A percentile compares a stretch with the other conserved stretches of the same genome.
These are phyloP conservation scores for Williopsis jadinii DNA, from an alignment of 1,139 yeast genomes.

Conservation along the genomic window DNA sequence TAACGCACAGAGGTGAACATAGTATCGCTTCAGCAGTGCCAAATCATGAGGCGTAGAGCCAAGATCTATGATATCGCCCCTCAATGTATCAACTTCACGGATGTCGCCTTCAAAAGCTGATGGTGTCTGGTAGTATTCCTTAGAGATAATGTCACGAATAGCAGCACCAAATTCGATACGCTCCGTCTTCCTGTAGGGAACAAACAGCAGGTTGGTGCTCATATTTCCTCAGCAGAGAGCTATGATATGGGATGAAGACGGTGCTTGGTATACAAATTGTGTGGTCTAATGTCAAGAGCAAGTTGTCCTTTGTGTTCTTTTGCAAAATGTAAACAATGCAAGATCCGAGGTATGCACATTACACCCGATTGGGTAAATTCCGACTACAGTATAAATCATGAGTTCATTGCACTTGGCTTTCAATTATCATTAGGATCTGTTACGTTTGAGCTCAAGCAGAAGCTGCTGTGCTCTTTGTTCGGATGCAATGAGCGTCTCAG, in stretches of 20 bases:
- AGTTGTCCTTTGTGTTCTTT: no score
- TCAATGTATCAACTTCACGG: constrained; percentile 31
- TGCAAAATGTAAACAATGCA: constrained; percentile 1
- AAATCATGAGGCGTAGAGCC: constrained; percentile 24
- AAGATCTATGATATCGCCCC: constrained; percentile 29
- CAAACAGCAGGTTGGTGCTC: constrained; percentile 34
- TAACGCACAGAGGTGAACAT: constrained; percentile 27
- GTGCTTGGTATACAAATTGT: no score
- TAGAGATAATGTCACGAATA: constrained; percentile 45
- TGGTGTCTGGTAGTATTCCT: constrained; percentile 62
- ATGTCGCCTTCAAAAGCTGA: constrained; percentile 50
- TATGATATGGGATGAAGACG: not conserved
- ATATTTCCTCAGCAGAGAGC: constrained; percentile 4
- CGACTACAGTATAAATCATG: not conserved
- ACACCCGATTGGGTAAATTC: not conserved
- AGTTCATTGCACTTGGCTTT: not conserved
- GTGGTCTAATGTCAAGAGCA: no score
- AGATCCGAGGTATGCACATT: not conserved
- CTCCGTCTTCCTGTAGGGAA: constrained; percentile 51
- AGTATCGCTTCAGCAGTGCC: constrained; percentile 28
- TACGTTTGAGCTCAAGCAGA: constrained; percentile 21
- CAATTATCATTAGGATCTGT: not conserved
- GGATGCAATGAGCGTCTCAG: constrained; percentile 32
- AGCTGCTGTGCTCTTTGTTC: constrained; percentile 32
- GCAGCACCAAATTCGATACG: constrained; percentile 37